Conservation (phyloP, 2,329 filamentous ascomycete genomes). For the Cyphellophora attinorum region DNA sequence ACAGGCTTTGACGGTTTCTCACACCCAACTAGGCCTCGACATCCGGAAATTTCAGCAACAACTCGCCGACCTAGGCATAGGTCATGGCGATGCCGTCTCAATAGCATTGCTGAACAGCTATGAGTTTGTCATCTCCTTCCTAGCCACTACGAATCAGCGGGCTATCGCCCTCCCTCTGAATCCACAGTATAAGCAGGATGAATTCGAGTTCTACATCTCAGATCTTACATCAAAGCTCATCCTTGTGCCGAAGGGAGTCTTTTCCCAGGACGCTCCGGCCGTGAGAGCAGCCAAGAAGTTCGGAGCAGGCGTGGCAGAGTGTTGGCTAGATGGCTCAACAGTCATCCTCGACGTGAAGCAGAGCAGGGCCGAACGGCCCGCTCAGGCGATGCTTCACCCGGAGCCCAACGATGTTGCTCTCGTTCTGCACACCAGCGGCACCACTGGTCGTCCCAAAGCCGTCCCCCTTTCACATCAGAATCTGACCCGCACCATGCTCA, state of each 20-base stretch:
- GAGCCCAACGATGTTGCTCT: slow-evolving; percentile 72
- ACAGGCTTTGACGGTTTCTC: slow-evolving; percentile 59
- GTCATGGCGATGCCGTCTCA: slow-evolving; percentile 61
- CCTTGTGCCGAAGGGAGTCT: slow-evolving; percentile 64
- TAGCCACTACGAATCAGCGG: slow-evolving; percentile 77
- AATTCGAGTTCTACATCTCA: slow-evolving; percentile 88
- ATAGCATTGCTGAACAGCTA: slow-evolving; percentile 78
- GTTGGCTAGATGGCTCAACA: slow-evolving; percentile 65
- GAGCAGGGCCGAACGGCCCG: slow-evolving; percentile 53
- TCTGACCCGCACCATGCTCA: slow-evolving; percentile 71
- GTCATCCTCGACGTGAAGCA: slow-evolving; percentile 73
- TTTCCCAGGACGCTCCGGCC: slow-evolving; percentile 56
- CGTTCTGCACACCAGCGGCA: slow-evolving; percentile 75
- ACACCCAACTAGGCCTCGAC: slow-evolving; percentile 56
- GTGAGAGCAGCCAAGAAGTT: slow-evolving; percentile 71
- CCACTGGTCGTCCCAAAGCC: slow-evolving; percentile 76
- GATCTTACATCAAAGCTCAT: slow-evolving; percentile 73
- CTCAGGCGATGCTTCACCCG: slow-evolving; percentile 41
- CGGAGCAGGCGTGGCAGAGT: slow-evolving; percentile 76
- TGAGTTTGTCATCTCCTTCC: slow-evolving; percentile 79
- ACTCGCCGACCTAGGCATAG: slow-evolving; percentile 65
- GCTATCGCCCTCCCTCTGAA: slow-evolving; percentile 80
- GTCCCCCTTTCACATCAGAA: slow-evolving; percentile 64
- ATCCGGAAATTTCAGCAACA: slow-evolving; percentile 65
- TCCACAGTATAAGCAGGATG: slow-evolving; percentile 76